A percentile compares a stretch with the other conserved stretches of the same genome.
Evolutionary conservation across 768 basidiomycete genomes (phyloP).

Genomic region (Mycena belliarum): DNA sequence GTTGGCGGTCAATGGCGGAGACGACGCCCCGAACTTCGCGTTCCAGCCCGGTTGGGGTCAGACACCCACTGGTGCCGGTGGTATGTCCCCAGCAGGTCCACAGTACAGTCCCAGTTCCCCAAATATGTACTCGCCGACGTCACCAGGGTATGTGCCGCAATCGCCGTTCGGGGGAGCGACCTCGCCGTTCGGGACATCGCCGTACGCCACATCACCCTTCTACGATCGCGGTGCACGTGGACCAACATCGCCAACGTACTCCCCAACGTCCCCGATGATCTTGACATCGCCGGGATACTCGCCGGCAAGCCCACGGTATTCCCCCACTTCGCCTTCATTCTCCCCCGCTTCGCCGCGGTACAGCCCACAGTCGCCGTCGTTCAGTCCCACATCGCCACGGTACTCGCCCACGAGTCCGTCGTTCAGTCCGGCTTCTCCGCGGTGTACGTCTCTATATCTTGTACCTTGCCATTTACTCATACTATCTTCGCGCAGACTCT

Average conservation of each 20-base stretch:
- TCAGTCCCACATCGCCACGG: constrained; percentile 86
- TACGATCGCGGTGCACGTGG: constrained; percentile 61
- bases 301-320: constrained; percentile 84
- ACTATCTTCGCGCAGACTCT: constrained; percentile 53
- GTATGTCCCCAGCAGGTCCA: constrained; percentile 86
- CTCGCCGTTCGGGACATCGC: constrained; percentile 80
- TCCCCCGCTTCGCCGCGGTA: constrained; percentile 85
- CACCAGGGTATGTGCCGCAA: constrained; percentile 80
- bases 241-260: constrained; percentile 81
- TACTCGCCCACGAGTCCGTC: constrained; percentile 90
- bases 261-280: constrained; percentile 85
- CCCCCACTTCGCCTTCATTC: constrained; percentile 82
- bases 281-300: constrained; percentile 84
- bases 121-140: constrained; percentile 85
- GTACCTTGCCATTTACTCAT: constrained; percentile 22
- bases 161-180: constrained; percentile 83
- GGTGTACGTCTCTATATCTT: constrained; percentile 55
- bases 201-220: constrained; percentile 85
- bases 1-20: constrained; percentile 81
- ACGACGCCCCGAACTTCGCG: constrained; percentile 76
- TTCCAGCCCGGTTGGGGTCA: constrained; percentile 76
- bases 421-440: constrained; percentile 91
- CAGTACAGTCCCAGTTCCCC: constrained; percentile 93
- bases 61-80: constrained; percentile 81
- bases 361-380: constrained; percentile 88